Percentiles rank a stretch among this genome's conserved stretches.
Evolutionary conservation across 2,329 filamentous ascomycete species (phyloP).

Genomic region (Fusarium nygamai): DNA sequence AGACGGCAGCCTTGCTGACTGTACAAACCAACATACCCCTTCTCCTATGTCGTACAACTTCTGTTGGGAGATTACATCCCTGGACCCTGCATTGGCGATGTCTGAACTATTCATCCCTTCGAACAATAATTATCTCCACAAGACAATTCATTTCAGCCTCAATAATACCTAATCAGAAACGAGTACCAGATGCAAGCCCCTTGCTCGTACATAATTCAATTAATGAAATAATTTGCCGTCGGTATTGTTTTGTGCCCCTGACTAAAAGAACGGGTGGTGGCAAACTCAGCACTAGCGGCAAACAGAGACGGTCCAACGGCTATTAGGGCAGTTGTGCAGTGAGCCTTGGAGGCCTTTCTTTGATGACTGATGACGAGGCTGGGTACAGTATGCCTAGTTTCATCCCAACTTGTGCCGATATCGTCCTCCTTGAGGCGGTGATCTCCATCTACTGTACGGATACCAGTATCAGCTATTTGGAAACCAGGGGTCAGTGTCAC

Average conservation of each 20-base stretch:
- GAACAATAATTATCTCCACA: constrained; percentile 29
- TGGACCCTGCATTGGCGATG: constrained; percentile 36
- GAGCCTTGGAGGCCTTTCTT: neutral
- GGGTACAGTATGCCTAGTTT: constrained; percentile 1
- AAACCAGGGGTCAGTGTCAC: constrained; percentile 11
- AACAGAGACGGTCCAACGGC: constrained; percentile 36
- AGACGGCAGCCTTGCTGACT: constrained; percentile 7
- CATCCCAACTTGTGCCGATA: constrained; percentile 7
- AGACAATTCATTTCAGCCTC: constrained; percentile 24
- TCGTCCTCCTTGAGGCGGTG: neutral
- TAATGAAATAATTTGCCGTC: constrained; percentile 1
- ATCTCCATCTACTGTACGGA: neutral
- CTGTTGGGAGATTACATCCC: constrained; percentile 44
- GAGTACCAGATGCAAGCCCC: constrained; percentile 14
- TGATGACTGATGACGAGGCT: constrained; percentile 20
- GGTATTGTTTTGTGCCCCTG: constrained; percentile 34
- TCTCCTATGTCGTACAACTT: constrained; percentile 40
- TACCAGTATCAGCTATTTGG: neutral
- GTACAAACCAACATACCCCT: constrained; percentile 20
- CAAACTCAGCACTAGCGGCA: constrained; percentile 40
- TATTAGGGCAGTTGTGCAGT: constrained; percentile 20
- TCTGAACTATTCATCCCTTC: constrained; percentile 26
- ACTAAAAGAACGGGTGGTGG: constrained; percentile 42
- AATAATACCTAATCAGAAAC: constrained; percentile 20
- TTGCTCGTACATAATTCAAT: constrained; percentile 1